Conservation (phyloP, 495 filamentous ascomycete species). For the Xylaria castorea region DNA sequence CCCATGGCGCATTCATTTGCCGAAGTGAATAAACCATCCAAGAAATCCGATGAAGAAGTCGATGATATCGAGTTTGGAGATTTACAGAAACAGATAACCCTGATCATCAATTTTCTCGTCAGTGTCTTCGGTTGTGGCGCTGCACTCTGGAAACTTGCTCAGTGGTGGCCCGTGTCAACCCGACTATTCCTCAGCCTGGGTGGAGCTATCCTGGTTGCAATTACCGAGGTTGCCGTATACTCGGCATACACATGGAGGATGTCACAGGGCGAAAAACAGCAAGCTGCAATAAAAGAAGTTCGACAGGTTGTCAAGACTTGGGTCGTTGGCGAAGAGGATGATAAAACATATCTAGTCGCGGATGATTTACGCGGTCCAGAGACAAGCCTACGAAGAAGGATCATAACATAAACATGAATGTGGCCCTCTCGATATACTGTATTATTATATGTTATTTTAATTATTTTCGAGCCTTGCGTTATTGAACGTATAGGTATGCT, state of each 20-base stretch:
- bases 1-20: constrained; percentile 58
- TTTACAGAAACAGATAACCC: constrained; percentile 74
- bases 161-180: constrained; percentile 72
- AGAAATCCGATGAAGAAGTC: constrained; percentile 51
- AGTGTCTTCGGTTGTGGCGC: constrained; percentile 73
- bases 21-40: constrained; percentile 49
- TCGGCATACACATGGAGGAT: constrained; percentile 82
- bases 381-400: constrained; percentile 15
- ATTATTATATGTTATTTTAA: not conserved
- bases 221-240: constrained; percentile 90
- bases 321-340: constrained; percentile 64
- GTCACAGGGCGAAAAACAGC: constrained; percentile 70
- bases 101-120: constrained; percentile 76
- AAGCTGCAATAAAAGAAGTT: constrained; percentile 68
- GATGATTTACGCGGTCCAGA: constrained; percentile 11
- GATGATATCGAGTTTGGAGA: constrained; percentile 69
- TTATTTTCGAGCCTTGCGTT: not conserved
- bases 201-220: constrained; percentile 72
- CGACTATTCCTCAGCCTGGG: constrained; percentile 73
- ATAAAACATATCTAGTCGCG: constrained; percentile 39
- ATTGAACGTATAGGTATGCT: no score
- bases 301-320: constrained; percentile 74
- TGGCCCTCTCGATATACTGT: not conserved
- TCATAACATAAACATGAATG: constrained; percentile 14
- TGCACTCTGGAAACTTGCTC: constrained; percentile 75